Evolutionary conservation across 345 rosid species (phyloP).

Genomic region (Diplotaxis tenuifolia): DNA sequence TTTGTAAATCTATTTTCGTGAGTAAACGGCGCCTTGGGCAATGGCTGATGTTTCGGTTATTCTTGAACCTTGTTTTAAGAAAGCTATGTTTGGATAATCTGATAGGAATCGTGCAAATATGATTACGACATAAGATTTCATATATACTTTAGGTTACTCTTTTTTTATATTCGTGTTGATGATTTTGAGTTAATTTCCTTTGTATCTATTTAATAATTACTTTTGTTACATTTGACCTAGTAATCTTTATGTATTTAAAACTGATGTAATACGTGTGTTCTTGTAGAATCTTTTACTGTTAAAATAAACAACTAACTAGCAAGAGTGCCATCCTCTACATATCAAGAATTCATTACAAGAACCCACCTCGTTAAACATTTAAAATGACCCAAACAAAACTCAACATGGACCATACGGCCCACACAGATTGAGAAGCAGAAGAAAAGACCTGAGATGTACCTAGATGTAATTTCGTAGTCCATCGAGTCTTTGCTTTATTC

Average conservation of each 20-base stretch:
- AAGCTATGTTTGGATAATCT: slow-evolving; percentile 1
- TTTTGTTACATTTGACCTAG: background rate
- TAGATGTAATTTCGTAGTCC: background rate
- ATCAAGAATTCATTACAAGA: background rate
- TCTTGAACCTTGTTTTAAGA: background rate
- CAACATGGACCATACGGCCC: background rate
- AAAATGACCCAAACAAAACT: background rate
- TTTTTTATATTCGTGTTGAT: background rate
- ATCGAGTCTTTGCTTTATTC: background rate
- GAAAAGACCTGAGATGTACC: background rate
- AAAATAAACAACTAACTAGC: background rate
- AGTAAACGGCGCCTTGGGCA: slow-evolving; percentile 1
- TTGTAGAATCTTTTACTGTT: background rate
- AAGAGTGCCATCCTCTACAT: background rate
- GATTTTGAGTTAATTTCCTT: background rate
- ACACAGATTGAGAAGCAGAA: background rate
- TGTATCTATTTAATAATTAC: background rate
- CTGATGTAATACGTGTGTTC: background rate
- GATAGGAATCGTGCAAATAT: background rate
- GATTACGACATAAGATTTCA: background rate
- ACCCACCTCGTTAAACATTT: background rate
- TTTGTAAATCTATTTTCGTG: background rate
- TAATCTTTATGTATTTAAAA: background rate
- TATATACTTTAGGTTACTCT: background rate
- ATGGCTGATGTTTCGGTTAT: background rate